A percentile compares a stretch with the other conserved stretches of the same genome.
These are phyloP conservation scores for Jaltomata sinuosa DNA, from an alignment of 257 asterid species.

Conservation along the genomic window DNA sequence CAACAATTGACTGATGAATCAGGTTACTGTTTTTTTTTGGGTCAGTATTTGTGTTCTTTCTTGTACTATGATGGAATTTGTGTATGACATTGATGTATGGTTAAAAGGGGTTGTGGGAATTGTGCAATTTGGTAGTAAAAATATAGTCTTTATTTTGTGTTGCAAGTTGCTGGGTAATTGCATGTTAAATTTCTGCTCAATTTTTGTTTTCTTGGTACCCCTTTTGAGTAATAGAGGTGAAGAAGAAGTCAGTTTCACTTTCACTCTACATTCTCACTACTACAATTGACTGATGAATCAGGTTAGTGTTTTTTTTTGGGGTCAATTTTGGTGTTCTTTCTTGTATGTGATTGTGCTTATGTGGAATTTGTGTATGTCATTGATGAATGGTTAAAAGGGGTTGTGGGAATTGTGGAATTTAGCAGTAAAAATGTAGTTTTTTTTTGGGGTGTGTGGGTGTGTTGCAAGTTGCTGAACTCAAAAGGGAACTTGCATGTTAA, in stretches of 20 bases:
- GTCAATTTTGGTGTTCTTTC: no score
- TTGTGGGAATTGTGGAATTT: neutral
- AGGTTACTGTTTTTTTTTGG: neutral
- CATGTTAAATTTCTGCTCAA: neutral
- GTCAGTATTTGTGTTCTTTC: neutral
- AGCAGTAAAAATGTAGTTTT: neutral
- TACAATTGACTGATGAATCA: constrained; percentile 3
- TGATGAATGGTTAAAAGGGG: neutral
- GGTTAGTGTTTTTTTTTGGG: no score
- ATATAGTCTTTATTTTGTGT: neutral
- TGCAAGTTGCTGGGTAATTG: neutral
- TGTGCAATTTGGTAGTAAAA: neutral
- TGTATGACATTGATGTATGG: neutral
- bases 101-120: neutral
- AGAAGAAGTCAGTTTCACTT: no score
- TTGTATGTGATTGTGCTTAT: neutral
- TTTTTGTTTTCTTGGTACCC: neutral
- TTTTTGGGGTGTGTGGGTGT: no score
- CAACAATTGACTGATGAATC: neutral
- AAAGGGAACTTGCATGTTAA: neutral
- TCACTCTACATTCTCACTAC: neutral
- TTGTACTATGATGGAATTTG: neutral
- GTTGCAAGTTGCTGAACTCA: neutral
- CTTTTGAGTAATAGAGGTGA: neutral
- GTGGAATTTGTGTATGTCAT: neutral